phyloP scores from a whole-genome alignment of 257 asterid species.

The Cordia subcordata region DNA sequence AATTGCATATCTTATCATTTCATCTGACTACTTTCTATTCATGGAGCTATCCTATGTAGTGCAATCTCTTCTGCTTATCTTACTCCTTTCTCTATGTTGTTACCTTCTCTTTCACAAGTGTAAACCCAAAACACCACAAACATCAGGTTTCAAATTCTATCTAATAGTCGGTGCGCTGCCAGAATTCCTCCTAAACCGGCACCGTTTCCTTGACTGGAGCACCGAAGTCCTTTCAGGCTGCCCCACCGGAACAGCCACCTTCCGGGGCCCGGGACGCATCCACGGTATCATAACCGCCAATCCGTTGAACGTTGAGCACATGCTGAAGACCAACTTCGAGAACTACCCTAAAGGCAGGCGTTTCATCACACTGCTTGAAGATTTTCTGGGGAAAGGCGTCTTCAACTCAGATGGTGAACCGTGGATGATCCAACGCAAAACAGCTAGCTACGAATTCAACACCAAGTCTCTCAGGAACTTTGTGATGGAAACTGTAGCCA shows the following conservation, averaged over 20 bases:
- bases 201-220: slow-evolving; percentile 49
- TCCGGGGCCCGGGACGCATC: slow-evolving; percentile 48
- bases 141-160: slow-evolving; percentile 17
- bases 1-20: neutral
- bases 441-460: slow-evolving; percentile 60
- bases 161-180: slow-evolving; percentile 54
- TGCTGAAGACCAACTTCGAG: slow-evolving; percentile 48
- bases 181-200: slow-evolving; percentile 26
- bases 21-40: neutral
- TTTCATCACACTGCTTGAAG: slow-evolving; percentile 18
- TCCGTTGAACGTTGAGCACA: slow-evolving; percentile 58
- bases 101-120: slow-evolving; percentile 18
- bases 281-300: slow-evolving; percentile 49
- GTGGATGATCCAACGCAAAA: slow-evolving; percentile 60
- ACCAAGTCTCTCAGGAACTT: slow-evolving; percentile 48
- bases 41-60: slow-evolving; percentile 22
- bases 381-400: slow-evolving; percentile 63
- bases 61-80: neutral
- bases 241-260: slow-evolving; percentile 51
- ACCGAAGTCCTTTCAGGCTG: slow-evolving; percentile 27
- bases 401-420: slow-evolving; percentile 52
- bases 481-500: slow-evolving; percentile 48
- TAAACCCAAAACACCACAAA: neutral
- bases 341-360: slow-evolving; percentile 46
- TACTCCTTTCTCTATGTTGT: slow-evolving; percentile 8